A percentile compares a stretch with the other conserved stretches of the same genome.
Conservation (phyloP, 345 rosid genomes). For the Melaleuca quinquenervia region DNA sequence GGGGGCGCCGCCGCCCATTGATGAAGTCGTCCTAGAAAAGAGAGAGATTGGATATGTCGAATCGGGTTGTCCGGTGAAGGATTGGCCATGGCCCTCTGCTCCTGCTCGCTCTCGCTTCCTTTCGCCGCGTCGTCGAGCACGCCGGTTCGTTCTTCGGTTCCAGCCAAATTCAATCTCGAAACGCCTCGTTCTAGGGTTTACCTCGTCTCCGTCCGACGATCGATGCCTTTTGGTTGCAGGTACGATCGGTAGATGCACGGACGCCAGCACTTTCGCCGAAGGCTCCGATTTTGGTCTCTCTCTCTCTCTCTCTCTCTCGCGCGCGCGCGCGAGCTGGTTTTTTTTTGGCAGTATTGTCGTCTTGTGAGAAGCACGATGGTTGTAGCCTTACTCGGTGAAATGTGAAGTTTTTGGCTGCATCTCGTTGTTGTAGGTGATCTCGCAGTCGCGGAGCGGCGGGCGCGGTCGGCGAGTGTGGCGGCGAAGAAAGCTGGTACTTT, state of each 20-base stretch:
- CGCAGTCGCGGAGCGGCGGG: constrained; percentile 25
- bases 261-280: neutral
- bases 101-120: neutral
- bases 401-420: neutral
- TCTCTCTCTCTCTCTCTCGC: neutral
- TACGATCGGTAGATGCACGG: neutral
- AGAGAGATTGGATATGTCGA: neutral
- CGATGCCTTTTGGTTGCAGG: neutral
- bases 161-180: neutral
- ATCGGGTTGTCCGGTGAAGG: neutral
- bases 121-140: neutral
- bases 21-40: neutral
- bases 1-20: neutral
- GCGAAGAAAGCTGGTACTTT: constrained; percentile 55
- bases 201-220: neutral
- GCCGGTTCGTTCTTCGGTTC: neutral
- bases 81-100: neutral
- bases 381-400: neutral
- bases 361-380: rapidly evolving
- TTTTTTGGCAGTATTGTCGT: neutral
- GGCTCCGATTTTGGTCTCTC: neutral
- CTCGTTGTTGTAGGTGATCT: constrained; percentile 21
- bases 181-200: neutral
- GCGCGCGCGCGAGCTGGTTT: neutral
- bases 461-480: constrained; percentile 63